Evolutionary conservation across 352 stramenopile species (phyloP).

Genomic region (Phytophthora pluvialis): DNA sequence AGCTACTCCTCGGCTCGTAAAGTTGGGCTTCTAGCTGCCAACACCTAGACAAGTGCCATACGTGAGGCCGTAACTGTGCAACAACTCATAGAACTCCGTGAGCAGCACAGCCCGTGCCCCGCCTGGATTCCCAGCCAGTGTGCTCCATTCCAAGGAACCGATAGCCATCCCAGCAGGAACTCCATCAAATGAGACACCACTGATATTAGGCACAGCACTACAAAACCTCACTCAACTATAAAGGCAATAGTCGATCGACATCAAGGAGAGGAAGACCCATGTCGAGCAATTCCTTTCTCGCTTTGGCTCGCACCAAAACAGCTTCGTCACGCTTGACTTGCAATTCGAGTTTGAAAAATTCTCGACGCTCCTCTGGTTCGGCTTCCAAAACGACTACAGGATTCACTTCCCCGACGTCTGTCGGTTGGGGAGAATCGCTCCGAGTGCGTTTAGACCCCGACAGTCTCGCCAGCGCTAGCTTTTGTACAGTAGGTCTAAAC

Average conservation of each 20-base stretch:
- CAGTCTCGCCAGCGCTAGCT: background rate
- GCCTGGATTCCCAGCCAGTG: too few relatives aligned
- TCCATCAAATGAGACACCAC: background rate
- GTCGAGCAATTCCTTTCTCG: conserved; percentile 47
- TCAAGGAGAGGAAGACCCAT: conserved; percentile 38
- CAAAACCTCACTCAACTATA: conserved; percentile 15
- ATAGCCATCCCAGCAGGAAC: background rate
- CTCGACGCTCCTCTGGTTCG: conserved; percentile 35
- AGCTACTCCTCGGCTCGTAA: background rate
- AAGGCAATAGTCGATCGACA: conserved; percentile 46
- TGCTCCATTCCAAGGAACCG: too few relatives aligned
- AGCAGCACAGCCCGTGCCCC: background rate
- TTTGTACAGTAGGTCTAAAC: conserved; percentile 3
- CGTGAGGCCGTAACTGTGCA: background rate
- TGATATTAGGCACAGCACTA: background rate
- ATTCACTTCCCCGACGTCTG: background rate
- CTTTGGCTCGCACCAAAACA: conserved; percentile 42
- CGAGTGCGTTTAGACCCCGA: conserved; percentile 5
- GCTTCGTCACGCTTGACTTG: conserved; percentile 48
- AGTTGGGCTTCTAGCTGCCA: too few relatives aligned
- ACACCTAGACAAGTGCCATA: background rate
- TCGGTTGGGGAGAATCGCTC: background rate
- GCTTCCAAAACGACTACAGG: conserved; percentile 13
- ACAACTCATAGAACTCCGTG: background rate
- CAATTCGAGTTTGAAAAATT: conserved; percentile 50